These are phyloP conservation scores for Isatis lusitanica DNA, from an alignment of 441 rosid species.

Conservation along the genomic window DNA sequence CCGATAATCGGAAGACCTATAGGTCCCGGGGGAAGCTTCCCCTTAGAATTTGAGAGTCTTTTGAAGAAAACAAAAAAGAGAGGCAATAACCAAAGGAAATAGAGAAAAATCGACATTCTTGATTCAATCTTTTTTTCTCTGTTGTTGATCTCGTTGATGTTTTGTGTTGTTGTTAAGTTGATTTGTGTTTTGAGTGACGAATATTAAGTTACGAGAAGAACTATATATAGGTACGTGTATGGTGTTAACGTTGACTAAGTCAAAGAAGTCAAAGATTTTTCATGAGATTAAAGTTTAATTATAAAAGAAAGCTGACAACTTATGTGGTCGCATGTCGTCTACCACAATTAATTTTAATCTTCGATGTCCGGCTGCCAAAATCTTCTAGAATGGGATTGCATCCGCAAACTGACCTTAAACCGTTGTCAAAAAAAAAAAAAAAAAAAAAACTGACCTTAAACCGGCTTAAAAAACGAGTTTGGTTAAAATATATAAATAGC, in stretches of 20 bases:
- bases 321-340: constrained; percentile 4
- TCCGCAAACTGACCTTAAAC: background rate
- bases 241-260: constrained; percentile 7
- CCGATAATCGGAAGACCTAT: constrained; percentile 48
- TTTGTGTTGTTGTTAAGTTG: background rate
- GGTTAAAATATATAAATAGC: background rate
- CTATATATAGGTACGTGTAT: constrained; percentile 17
- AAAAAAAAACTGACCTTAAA: background rate
- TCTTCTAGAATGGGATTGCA: background rate
- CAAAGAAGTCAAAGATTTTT: background rate
- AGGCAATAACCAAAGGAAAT: background rate
- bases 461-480: background rate
- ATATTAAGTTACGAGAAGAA: background rate
- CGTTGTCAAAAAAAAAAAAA: too few relatives aligned
- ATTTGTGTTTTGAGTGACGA: constrained; percentile 14
- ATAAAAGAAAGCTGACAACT: background rate
- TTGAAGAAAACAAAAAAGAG: background rate
- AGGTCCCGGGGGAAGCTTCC: constrained; percentile 48
- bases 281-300: background rate
- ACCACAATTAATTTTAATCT: background rate
- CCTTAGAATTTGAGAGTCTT: background rate
- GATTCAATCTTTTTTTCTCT: background rate
- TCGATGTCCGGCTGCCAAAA: constrained; percentile 16
- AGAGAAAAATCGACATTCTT: constrained; percentile 22
- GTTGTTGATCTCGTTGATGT: background rate